Conservation (phyloP, 768 basidiomycete genomes). For the Hericium erinaceus region DNA sequence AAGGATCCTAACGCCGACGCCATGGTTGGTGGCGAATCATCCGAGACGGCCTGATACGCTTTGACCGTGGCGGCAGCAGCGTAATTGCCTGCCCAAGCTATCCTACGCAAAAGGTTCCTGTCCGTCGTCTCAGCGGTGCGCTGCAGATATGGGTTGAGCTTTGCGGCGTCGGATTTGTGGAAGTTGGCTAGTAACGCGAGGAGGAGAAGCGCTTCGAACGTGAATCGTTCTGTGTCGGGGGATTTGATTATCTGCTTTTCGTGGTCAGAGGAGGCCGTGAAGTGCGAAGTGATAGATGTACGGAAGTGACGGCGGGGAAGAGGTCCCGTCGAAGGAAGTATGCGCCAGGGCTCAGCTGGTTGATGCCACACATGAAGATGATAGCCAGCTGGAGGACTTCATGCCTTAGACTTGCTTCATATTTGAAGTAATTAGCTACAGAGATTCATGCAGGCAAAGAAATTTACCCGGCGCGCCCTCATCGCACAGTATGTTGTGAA, state of each 20-base stretch:
- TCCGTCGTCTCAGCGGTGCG: constrained; percentile 40
- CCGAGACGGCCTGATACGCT: constrained; percentile 44
- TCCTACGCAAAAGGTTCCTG: constrained; percentile 41
- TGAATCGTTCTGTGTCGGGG: constrained; percentile 43
- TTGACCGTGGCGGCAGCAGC: constrained; percentile 41
- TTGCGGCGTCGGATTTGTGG: constrained; percentile 64
- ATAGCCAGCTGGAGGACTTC: constrained; percentile 47
- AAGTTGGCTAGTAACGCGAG: constrained; percentile 61
- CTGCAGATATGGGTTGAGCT: constrained; percentile 56
- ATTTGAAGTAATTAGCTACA: not conserved
- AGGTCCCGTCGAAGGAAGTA: constrained; percentile 59
- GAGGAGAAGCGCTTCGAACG: constrained; percentile 51
- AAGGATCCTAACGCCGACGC: constrained; percentile 42
- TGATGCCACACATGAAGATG: constrained; percentile 48
- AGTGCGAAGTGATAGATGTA: constrained; percentile 20
- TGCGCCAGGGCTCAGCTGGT: constrained; percentile 60
- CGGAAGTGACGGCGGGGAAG: constrained; percentile 43
- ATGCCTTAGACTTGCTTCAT: constrained; percentile 42
- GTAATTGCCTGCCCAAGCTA: constrained; percentile 48
- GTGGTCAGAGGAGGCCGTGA: not conserved
- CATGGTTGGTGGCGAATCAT: constrained; percentile 44
- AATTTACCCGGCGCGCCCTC: constrained; percentile 34
- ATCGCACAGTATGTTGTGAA: constrained; percentile 40
- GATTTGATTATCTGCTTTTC: constrained; percentile 42
- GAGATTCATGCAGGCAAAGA: not conserved